Evolutionary conservation across 805 yeast genomes (phyloP), one percentile per base, ranked within the genome.

Genomic region (Candida schatavii): DNA sequence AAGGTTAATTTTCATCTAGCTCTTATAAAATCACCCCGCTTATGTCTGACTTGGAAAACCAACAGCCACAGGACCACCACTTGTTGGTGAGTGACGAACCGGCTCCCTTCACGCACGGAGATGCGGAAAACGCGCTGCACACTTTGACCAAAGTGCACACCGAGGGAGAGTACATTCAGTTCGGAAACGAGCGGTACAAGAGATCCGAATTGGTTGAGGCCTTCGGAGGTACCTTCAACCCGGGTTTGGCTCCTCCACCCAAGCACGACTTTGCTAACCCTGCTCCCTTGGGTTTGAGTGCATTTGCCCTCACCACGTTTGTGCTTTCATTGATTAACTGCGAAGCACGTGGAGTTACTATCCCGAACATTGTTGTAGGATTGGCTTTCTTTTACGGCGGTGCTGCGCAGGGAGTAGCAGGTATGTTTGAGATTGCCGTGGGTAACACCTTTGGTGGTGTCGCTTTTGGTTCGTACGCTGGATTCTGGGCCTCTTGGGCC

Each of bases 191-290:
- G 47, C 81, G 77, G 59, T 88, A 83, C 46, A 70, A 78, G 42
- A 77, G 74, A 51, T 60, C 71, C 40, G 90, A 85, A 39, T 68
- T 85, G 43, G 64, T 69, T 40, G 62, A 62, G 20, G 91, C 91
- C 2, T 85, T 85, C 49, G 96, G 95, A 61, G 96, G 96, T 81
- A 74, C 85, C 15, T 66, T 85, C 57, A 81, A 81, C 50, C 88
- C 93, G 19, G 91, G 74, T 43, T 62, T 66, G 48, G 50, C 70
- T 15, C 75, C 75, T 20, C 70, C 74, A 13, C 71, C 73, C 18
- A 63, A 65, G 43, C 57, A 64, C 46, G 47, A 62, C 46, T 57
- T 66, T 65, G 90, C 83, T 44, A 84, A 84, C 53, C 90, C 91
- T 20, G 85, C 85, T 36, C 90, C 90, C 18, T 65, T 84, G 47